Base-by-base conservation (phyloP, 2,329 filamentous ascomycete genomes). In the Ophiocordyceps camponoti-leonardi region DNA sequence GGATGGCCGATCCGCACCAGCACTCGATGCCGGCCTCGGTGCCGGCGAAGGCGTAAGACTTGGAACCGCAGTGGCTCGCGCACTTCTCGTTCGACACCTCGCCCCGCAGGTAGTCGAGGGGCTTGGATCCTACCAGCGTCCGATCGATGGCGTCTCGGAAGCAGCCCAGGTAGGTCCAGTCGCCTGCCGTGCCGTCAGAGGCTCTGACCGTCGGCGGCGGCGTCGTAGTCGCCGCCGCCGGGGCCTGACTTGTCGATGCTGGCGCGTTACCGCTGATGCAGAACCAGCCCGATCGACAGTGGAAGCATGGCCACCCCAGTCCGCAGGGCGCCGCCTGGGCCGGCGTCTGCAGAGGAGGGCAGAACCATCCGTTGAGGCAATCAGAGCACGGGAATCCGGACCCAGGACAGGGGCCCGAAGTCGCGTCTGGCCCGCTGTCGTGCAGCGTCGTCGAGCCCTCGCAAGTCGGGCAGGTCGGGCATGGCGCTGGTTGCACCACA, bases 11-110 rank as follows among this genome's bases (percentile, higher is more conserved):
- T 31, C 63, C 67, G 49, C 71, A 78, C 61, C 67, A 77, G 54
- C 73, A 77, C 51, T 76, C 67, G 19, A 57, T 55, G 8, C 59
- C 61, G 49, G 67, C 69, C 53, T 76, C 69, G 0, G 72, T 60
- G 6, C 72, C 72, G 6, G 71, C 71, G 48, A 69, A 65, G 2
- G 50, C 49, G 50, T 63, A 68, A 5, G 63, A 63, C 12, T 58
- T 57, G 14, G 50, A 52, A 4, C 53, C 53, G 56, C 73, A 77
- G 54, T 65, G 68, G 18, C 61, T 54, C 42, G 72, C 58, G 51
- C 73, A 77, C 43, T 54, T 62, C 46, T 65, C 59, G 4, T 72
- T 62, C 1, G 69, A 73, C 65, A 76, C 73, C 47, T 55, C 45
- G 20, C 55, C 54, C 12, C 48, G 51, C 8, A 59, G 47, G 42